Base-by-base conservation (phyloP, 2,329 filamentous ascomycete genomes). In the Beauveria pseudobassiana region DNA sequence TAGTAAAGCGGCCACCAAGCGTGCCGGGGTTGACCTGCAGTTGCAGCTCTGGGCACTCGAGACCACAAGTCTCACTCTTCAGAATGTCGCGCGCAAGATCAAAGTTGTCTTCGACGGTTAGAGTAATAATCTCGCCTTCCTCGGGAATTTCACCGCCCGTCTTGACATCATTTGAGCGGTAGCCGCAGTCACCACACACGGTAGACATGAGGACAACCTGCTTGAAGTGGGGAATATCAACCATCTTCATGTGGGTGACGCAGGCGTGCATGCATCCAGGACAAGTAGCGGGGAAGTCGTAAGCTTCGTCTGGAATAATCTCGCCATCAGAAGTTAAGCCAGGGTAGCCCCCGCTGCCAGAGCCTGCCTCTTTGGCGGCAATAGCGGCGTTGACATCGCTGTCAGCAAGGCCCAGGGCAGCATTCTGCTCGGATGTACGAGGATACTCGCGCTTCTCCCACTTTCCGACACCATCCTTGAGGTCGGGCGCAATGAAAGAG, bases 161-260 rank as follows among this genome's bases (percentile, higher is more conserved):
- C 82, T 98, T 98, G 72, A 99, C 91, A 74, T 99, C 95, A 75
- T 96, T 98, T 68, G 89, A 95, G 65, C 91, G 88, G 79, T 98
- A 96, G 62, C 93, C 93, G 73, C 95, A 99, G 74, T 88, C 82
- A 30, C 93, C 88, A 76, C 95, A 99, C 30, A 91, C 87, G 2
- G 93, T 98, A 68, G 88, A 93, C 90, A 96, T 98, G 69, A 99
- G 82, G 46, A 97, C 87, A 3, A 99, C 95, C 72, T 98, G 91
- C 77, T 97, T 96, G 80, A 99, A 99, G 77, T 96, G 89, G 1
- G 95, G 95, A 65, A 99, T 97, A 70, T 96, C 91, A 62, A 98
- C 91, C 88, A 96, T 96, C 80, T 97, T 96, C 91, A 97, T 97
- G 75, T 96, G 93, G 10, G 96, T 96, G 4, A 87, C 86, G 76